A percentile compares a stretch with the other conserved stretches of the same genome.
These are phyloP conservation scores for Cladorrhinum sp. DNA, from an alignment of 2,329 filamentous ascomycete genomes.

Conservation along the genomic window DNA sequence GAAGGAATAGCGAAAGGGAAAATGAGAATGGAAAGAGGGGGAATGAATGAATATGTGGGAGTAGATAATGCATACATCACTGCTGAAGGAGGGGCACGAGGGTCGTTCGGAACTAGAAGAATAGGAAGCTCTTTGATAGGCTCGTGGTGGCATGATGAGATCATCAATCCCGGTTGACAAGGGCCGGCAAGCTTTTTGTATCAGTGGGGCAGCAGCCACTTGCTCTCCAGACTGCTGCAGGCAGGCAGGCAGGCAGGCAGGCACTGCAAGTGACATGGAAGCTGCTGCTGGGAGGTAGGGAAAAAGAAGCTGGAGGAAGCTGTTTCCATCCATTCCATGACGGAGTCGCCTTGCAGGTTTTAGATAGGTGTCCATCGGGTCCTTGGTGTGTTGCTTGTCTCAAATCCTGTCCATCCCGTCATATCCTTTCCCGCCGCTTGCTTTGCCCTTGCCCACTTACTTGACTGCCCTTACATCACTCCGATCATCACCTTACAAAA, in stretches of 20 bases:
- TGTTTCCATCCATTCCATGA: not conserved
- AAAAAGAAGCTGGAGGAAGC: not conserved
- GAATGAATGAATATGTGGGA: not conserved
- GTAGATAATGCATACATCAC: not conserved
- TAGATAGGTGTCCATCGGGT: not conserved
- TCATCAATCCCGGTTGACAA: slow-evolving; percentile 21
- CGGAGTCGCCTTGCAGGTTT: slow-evolving; percentile 13
- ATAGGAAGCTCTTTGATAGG: slow-evolving; percentile 1
- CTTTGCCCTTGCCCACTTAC: not conserved
- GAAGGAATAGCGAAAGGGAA: not conserved
- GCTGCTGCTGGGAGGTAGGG: not conserved
- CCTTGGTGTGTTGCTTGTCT: slow-evolving; percentile 4
- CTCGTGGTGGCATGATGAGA: slow-evolving; percentile 30
- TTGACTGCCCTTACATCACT: not conserved
- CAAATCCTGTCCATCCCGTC: slow-evolving; percentile 20
- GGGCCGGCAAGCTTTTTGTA: slow-evolving; percentile 1
- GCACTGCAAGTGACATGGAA: not conserved
- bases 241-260: too few relatives aligned
- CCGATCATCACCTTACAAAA: not conserved
- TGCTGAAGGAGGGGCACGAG: not conserved
- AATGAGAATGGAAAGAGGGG: not conserved
- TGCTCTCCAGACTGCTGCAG: too few relatives aligned
- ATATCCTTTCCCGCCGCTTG: slow-evolving; percentile 2
- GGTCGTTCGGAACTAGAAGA: not conserved
- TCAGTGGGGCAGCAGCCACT: not conserved